Evolutionary conservation across 2,329 filamentous ascomycete genomes (phyloP), one percentile per base, ranked within the genome.

Genomic region (Paracamarosporium sp.): DNA sequence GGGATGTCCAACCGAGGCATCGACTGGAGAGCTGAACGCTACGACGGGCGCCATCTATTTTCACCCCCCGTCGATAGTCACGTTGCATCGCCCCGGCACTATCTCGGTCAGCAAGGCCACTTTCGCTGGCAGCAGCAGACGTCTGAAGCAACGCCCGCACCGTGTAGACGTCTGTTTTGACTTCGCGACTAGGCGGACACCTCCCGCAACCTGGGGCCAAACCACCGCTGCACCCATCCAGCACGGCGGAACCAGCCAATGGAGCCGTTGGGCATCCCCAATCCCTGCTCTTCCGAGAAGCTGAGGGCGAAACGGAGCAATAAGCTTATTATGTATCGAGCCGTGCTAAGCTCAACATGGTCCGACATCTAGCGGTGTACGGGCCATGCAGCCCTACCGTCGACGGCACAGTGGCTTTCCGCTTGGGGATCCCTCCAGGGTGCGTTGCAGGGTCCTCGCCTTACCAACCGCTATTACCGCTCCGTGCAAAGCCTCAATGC

Each of bases 271-370:
- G 59, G 41, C 56, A 59, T 28, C 17, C 36, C 24, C 13, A 13
- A 43, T 12, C 57, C 54, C 43, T 60, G 53, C 27, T 54, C 45
- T 47, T 35, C 53, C 53, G 38, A 55, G 43, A 38, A 61, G 61
- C 59, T 62, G 63, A 63, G 52, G 33, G 45, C 53, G 54, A 63
- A 48, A 61, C 62, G 62, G 63, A 70, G 55, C 62, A 66, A 66
- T 66, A 71, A 69, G 69, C 68, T 70, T 67, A 67, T 69, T 60
- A 35, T 65, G 48, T 60, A 62, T 63, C 60, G 57, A 50, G 57
- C 55, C 41, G 35, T 50, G 40, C 56, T 53, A 46, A 57, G 45
- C 58, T 56, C 50, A 55, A 59, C 38, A 41, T 64, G 48, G 55
- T 56, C 47, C 54, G 60, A 56, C 55, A 52, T 54, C 53, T 62